Percentiles rank a stretch among this genome's conserved stretches.
phyloP scores from a whole-genome alignment of 176 grass and related monocot species.

The Carex littledalei region DNA sequence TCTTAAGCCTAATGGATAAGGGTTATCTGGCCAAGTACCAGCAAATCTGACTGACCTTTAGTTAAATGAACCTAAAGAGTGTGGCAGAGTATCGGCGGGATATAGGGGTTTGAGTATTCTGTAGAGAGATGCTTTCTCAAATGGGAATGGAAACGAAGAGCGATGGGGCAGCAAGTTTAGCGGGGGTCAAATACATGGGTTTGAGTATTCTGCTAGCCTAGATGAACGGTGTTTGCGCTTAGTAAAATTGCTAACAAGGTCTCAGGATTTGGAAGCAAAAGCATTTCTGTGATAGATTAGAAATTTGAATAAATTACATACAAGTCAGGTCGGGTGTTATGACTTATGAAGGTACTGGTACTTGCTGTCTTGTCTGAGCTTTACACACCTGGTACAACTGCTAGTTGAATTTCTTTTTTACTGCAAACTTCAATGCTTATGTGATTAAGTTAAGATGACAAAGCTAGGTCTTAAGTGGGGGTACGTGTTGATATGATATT shows the following conservation, averaged over 20 bases:
- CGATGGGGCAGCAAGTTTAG: too few species aligned
- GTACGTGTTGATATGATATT: neutral
- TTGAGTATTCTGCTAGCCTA: too few species aligned
- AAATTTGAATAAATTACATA: neutral
- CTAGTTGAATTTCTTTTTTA: neutral
- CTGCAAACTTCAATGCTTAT: neutral
- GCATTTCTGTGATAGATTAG: neutral
- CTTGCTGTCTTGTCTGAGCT: neutral
- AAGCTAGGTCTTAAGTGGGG: neutral
- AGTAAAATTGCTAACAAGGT: neutral
- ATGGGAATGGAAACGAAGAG: too few species aligned
- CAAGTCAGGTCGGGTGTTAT: neutral
- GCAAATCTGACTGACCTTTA: too few species aligned
- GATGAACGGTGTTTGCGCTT: too few species aligned
- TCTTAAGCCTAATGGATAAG: too few species aligned
- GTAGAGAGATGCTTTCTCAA: too few species aligned
- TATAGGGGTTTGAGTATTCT: too few species aligned
- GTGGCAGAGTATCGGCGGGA: too few species aligned
- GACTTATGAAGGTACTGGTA: neutral
- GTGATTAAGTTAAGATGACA: neutral
- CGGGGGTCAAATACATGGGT: too few species aligned
- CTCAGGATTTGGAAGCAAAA: neutral
- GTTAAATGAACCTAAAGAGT: too few species aligned
- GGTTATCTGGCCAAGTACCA: too few species aligned
- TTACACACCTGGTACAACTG: neutral